Conservation (phyloP, 2,329 filamentous ascomycete species). For the Fusarium tupiense region DNA sequence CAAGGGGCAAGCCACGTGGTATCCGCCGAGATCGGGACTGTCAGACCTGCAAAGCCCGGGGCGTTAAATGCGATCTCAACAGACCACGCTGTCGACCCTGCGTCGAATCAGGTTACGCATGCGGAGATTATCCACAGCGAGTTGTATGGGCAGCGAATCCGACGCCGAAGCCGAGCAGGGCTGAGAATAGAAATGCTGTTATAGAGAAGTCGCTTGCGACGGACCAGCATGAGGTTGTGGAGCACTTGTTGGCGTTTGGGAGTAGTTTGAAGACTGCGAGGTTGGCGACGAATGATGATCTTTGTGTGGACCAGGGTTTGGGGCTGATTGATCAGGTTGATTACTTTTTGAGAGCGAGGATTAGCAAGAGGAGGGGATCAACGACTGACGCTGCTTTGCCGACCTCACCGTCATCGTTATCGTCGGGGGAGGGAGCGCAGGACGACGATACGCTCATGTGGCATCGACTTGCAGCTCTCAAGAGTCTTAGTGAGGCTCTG, state of each 20-base stretch:
- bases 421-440: not conserved
- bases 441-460: constrained; percentile 19
- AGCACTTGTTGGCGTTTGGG: constrained; percentile 37
- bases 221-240: constrained; percentile 6
- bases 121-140: constrained; percentile 47
- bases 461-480: constrained; percentile 47
- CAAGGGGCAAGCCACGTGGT: constrained; percentile 42
- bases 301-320: constrained; percentile 27
- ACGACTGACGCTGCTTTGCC: not conserved
- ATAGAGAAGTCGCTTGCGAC: not conserved
- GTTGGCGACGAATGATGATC: not conserved
- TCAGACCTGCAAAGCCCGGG: constrained; percentile 38
- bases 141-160: constrained; percentile 44
- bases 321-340: constrained; percentile 40
- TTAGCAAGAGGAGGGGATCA: constrained; percentile 18
- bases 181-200: not conserved
- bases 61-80: constrained; percentile 45
- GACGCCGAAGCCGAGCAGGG: not conserved
- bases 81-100: constrained; percentile 41
- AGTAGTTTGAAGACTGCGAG: constrained; percentile 38
- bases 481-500: constrained; percentile 51
- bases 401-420: not conserved
- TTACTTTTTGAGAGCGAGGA: constrained; percentile 41
- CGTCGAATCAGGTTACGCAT: constrained; percentile 42
- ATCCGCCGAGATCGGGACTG: constrained; percentile 45